These are phyloP conservation scores for Botrytis squamosa DNA, from an alignment of 2,329 filamentous ascomycete species.

Conservation along the genomic window DNA sequence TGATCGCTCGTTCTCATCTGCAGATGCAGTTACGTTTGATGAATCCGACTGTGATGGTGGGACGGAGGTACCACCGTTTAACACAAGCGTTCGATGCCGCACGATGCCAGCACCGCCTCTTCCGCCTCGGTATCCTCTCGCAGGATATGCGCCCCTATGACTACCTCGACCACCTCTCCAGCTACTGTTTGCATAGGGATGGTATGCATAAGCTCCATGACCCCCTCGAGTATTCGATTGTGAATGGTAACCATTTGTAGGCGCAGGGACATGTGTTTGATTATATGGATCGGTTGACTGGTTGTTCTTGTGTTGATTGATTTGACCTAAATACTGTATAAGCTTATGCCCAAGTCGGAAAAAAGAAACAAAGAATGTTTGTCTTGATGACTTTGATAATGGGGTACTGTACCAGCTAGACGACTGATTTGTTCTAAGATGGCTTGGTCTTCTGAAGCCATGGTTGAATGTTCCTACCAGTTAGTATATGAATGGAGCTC, in stretches of 20 bases:
- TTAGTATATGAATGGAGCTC: conserved; percentile 25
- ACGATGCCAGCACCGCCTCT: conserved; percentile 43
- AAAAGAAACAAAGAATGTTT: conserved; percentile 47
- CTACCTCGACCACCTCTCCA: conserved; percentile 35
- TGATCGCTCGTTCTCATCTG: conserved; percentile 28
- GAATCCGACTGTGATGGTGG: conserved; percentile 24
- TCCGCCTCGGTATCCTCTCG: conserved; percentile 41
- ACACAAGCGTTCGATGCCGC: conserved; percentile 61
- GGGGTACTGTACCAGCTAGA: conserved; percentile 50
- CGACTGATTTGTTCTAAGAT: conserved; percentile 55
- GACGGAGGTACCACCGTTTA: conserved; percentile 48
- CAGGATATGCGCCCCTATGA: conserved; percentile 31
- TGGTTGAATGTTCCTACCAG: conserved; percentile 31
- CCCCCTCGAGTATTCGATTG: conserved; percentile 16
- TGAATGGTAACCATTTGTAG: conserved; percentile 24
- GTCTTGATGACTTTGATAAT: conserved; percentile 38
- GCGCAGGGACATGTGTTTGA: conserved; percentile 24
- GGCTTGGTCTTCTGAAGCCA: conserved; percentile 55
- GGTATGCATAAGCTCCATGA: conserved; percentile 26
- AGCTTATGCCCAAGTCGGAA: background rate
- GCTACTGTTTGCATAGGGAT: conserved; percentile 33
- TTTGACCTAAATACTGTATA: conserved; percentile 57
- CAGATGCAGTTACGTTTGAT: conserved; percentile 18
- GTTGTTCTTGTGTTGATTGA: conserved; percentile 75
- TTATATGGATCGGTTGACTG: conserved; percentile 42